Evolutionary conservation across 257 asterid genomes (phyloP), one percentile per base, ranked within the genome.

Genomic region (Solanum corneliomulleri): DNA sequence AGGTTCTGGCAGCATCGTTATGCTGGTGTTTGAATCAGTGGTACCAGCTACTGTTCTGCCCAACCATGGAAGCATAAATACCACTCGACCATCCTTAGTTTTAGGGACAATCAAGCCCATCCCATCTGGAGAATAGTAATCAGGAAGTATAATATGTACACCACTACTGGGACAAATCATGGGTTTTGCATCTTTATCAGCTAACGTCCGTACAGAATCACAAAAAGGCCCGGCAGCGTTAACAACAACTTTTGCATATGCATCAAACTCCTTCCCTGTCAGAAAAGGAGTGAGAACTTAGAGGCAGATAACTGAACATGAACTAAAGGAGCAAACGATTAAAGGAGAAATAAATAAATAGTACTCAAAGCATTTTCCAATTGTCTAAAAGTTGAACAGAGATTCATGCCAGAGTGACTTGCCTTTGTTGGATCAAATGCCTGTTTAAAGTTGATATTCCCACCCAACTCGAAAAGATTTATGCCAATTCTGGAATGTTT

Each of bases 41-140:
- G 99, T 97, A 69, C 99, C 99, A 86, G 98, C 99, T 87, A 97
- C 94, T 74, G 99, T 97, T 92, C 99, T 92, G 84, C 99, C 99
- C 85, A 97, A 70, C 99, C 99, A 97, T 12, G 99, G 99, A 80
- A 97, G 99, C 99, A 97, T 96, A 92, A 97, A 97, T 60, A 96
- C 89, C 85, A 97, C 98, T 89, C 99, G 99, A 6, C 99, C 99
- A 91, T 97, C 99, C 93, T 95, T 97, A 69, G 99, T 97, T 92
- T 97, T 97, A 81, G 99, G 99, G 90, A 97, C 99, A 91, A 97
- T 97, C 90, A 97, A 93, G 82, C 99, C 99, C 99, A 97, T 97
- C 82, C 99, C 99, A 29, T 96, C 98, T 7, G 99, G 99, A 86
- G 99, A 97, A 90, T 97, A 97, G 87, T 97, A 97, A 89, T 97